A percentile compares a stretch with the other conserved stretches of the same genome.
Evolutionary conservation across 139 green algal genomes (phyloP).

Genomic region (Edaphochlamys debaryana): DNA sequence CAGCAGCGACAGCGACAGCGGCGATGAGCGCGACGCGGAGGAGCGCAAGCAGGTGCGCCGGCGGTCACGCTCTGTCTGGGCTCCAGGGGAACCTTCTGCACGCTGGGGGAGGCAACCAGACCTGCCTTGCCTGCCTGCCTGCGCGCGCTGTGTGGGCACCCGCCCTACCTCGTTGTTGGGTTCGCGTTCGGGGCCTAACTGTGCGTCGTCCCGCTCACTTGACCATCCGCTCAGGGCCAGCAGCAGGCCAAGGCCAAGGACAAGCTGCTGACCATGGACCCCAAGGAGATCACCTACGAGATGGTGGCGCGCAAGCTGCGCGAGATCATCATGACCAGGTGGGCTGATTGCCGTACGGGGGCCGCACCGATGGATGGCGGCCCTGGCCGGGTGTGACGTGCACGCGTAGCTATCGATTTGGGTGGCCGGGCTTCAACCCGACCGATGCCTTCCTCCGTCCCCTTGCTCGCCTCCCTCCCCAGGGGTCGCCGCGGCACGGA

Average conservation of each 20-base stretch:
- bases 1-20: slow-evolving; percentile 36
- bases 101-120: too few species aligned
- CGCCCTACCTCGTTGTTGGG: too few species aligned
- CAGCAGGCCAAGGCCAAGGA: slow-evolving; percentile 83
- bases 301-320: slow-evolving; percentile 95
- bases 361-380: neutral
- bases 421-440: neutral
- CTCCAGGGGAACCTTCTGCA: too few species aligned
- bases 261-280: slow-evolving; percentile 89
- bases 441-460: neutral
- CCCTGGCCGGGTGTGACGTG: neutral
- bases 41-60: slow-evolving; percentile 52
- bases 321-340: slow-evolving; percentile 90
- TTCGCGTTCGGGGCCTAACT: too few species aligned
- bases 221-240: too few species aligned
- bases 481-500: slow-evolving; percentile 92
- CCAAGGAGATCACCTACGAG: slow-evolving; percentile 93
- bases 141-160: too few species aligned
- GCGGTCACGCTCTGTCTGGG: too few species aligned
- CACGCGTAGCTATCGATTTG: neutral
- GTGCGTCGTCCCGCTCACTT: too few species aligned
- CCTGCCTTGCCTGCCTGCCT: too few species aligned
- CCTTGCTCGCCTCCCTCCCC: too few species aligned
- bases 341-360: slow-evolving; percentile 52
- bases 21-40: slow-evolving; percentile 61